Percentiles rank a stretch among this genome's conserved stretches.
These are phyloP conservation scores for Cryphonectria carpinicola DNA, from an alignment of 2,329 filamentous ascomycete genomes.

Conservation along the genomic window DNA sequence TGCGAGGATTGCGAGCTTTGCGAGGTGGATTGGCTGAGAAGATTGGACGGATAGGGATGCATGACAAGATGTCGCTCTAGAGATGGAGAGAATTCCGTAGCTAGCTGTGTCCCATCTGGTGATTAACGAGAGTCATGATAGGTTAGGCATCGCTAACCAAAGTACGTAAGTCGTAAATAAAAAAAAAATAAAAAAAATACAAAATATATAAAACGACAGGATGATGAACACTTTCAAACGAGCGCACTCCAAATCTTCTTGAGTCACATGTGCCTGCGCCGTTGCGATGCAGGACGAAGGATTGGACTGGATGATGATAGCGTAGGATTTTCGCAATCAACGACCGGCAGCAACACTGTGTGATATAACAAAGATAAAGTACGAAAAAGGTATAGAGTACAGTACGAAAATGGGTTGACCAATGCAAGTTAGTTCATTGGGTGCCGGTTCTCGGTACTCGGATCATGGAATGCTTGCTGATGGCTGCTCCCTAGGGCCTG, in stretches of 20 bases:
- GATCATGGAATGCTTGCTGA: neutral
- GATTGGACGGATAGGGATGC: too few relatives aligned
- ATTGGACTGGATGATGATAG: neutral
- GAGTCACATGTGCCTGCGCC: neutral
- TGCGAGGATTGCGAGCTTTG: constrained; percentile 46
- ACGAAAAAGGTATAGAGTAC: neutral
- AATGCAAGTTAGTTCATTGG: constrained; percentile 7
- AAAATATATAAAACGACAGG: too few relatives aligned
- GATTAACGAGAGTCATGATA: too few relatives aligned
- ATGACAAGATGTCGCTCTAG: neutral
- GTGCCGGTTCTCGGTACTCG: constrained; percentile 2
- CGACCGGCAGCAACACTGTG: neutral
- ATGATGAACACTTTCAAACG: neutral
- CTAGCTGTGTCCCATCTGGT: neutral
- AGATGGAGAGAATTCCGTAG: neutral
- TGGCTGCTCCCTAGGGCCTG: too few relatives aligned
- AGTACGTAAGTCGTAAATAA: neutral
- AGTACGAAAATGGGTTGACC: neutral
- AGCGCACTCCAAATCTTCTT: neutral
- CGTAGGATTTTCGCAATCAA: neutral
- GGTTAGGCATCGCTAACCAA: too few relatives aligned
- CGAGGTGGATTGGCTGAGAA: constrained; percentile 40
- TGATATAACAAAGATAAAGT: neutral
- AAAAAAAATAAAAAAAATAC: neutral
- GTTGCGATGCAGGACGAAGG: neutral